Evolutionary conservation across 192 early-diverging fungal species (phyloP), one percentile per base, ranked within the genome.

Genomic region (Gaertneriomyces semiglobifer): DNA sequence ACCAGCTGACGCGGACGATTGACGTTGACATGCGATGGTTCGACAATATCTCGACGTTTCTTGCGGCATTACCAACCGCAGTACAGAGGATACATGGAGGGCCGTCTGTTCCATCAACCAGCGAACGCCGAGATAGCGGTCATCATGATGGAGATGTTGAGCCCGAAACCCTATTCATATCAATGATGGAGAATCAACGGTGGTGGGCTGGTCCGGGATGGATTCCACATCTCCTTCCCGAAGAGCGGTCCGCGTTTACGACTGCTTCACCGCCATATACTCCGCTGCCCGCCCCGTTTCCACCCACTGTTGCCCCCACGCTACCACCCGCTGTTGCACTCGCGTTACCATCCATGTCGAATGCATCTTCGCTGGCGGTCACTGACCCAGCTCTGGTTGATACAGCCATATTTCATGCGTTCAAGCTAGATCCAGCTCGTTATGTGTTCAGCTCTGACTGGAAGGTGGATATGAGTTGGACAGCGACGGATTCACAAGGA

Each of bases 161-260:
- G 25, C 43, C 60, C 8, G 43, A 12, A 10, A 43, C 60, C 2
- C 48, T 46, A 41, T 43, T 67, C 41, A 66, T 76, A 19, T 45
- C 58, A 7, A 63, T 86, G 2, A 89, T 77, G 70, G 88, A 90
- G 76, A 89, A 90, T 76, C 86, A 90, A 73, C 79, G 89, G 39
- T 90, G 89, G 89, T 90, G 86, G 86, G 75, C 85, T 10, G 87
- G 86, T 20, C 81, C 87, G 7, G 89, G 88, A 14, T 90, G 84
- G 84, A 81, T 90, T 10, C 79, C 86, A 38, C 79, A 80, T 8
- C 77, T 89, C 25, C 74, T 88, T 39, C 71, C 74, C 47, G 67
- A 65, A 43, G 89, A 90, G 69, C 81, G 89, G 11, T 33, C 25
- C 25, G 25, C 25, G 25, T 33, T 33, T 33, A 33, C 25, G 25